Conservation (phyloP, 1,284 basidiomycete genomes). For the Rhodotorula sp. region DNA sequence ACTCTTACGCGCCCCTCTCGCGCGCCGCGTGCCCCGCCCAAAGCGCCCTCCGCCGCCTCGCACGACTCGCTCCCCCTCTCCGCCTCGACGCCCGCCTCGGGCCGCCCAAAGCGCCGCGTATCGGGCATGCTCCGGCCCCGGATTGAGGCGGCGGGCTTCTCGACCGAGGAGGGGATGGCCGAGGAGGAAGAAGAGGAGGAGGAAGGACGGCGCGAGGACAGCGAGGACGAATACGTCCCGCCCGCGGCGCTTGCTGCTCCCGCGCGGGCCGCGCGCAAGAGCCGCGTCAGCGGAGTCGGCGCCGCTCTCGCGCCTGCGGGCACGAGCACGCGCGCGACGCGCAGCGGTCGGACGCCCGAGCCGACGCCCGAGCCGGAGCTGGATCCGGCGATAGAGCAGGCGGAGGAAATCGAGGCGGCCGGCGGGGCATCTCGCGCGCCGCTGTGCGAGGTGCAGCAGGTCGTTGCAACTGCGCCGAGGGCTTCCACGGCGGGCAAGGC, state of each 20-base stretch:
- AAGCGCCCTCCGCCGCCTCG: slow-evolving; percentile 13
- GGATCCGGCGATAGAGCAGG: neutral
- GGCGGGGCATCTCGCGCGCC: neutral
- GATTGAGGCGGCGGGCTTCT: neutral
- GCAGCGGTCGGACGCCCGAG: neutral
- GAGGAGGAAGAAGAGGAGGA: neutral
- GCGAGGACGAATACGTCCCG: neutral
- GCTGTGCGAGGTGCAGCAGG: slow-evolving; percentile 6
- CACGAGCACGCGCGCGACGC: neutral
- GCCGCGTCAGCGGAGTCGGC: neutral
- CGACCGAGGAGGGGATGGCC: neutral
- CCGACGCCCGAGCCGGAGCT: neutral
- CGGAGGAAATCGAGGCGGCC: neutral
- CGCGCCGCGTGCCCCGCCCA: slow-evolving; percentile 10
- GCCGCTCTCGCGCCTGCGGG: neutral
- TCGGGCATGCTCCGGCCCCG: slow-evolving; percentile 8
- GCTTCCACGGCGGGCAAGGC: neutral
- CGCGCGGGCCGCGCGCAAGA: neutral
- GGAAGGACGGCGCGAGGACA: neutral
- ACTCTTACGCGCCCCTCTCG: neutral
- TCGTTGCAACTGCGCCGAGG: too few species aligned
- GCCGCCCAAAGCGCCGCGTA: neutral
- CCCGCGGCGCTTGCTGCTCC: neutral
- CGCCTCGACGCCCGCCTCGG: neutral
- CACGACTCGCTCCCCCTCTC: slow-evolving; percentile 1